Conservation (phyloP, 179 eudicot genomes). For the Patellifolia procumbens region DNA sequence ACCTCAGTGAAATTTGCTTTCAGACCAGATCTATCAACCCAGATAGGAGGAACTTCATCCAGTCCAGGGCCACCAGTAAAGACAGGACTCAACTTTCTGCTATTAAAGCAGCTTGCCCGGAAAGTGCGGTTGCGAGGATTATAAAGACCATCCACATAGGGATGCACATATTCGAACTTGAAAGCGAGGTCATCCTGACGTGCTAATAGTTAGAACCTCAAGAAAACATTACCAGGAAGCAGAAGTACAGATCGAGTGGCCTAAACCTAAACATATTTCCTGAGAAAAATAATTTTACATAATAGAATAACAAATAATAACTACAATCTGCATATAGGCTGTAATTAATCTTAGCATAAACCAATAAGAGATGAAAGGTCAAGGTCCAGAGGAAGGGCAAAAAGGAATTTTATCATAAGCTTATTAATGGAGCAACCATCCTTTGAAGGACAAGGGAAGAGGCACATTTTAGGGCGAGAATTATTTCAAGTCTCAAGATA, state of each 20-base stretch:
- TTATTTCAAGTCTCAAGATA: neutral
- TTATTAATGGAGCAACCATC: neutral
- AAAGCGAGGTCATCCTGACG: constrained; percentile 89
- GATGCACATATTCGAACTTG: constrained; percentile 95
- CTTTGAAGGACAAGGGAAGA: neutral
- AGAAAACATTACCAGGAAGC: constrained; percentile 4
- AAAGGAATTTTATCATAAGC: neutral
- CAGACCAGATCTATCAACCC: constrained; percentile 92
- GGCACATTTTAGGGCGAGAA: neutral
- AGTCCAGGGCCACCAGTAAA: constrained; percentile 97
- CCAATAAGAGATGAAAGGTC: neutral
- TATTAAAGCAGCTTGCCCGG: constrained; percentile 75
- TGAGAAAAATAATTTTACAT: neutral
- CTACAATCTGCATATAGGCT: neutral
- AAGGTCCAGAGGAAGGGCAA: neutral
- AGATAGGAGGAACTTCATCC: constrained; percentile 96
- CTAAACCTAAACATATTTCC: neutral
- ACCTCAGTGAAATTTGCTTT: constrained; percentile 96
- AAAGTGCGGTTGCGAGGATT: constrained; percentile 79
- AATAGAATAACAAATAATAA: neutral
- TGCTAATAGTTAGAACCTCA: constrained; percentile 7
- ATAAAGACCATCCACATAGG: constrained; percentile 77
- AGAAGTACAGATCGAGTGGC: neutral
- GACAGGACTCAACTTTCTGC: constrained; percentile 93
- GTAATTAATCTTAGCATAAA: neutral